Evolutionary conservation across 1,284 basidiomycete genomes (phyloP), one percentile per base, ranked within the genome.

Genomic region (Pulveroboletus sp.): DNA sequence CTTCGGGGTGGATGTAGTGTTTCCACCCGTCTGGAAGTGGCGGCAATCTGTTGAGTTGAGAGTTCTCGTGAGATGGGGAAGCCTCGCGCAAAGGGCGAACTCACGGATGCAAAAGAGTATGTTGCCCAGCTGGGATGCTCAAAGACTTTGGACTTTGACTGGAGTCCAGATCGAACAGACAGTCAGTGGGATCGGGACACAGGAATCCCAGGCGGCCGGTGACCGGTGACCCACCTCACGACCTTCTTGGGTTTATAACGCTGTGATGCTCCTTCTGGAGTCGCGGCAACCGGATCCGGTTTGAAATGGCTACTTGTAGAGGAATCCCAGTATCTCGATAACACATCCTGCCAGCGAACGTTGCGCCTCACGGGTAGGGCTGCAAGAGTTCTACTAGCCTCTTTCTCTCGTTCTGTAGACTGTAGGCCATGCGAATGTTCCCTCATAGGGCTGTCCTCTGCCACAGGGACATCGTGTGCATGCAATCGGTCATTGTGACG

Each of bases 1-100:
- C 64, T 52, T 68, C 64, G 3, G 63, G 65, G 43, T 68, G 63
- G 26, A 64, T 33, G 43, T 51, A n/a, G 10, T 59, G 41, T 15
- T 19, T 48, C 66, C 56, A 60, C 26, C 37, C 50, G 6, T 52
- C 26, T 17, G 52, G 48, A 39, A 52, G 54, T 19, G 3, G 6
- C 3, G 53, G 52, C 11, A 50, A 42, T 44, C 63, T 67, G 19
- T 48, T 17, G 12, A 13, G 3, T 29, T 29, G 10, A 13, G 3
- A 32, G 8, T 1, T 35, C 7, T 65, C 39, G 43, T 19, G 4
- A 4, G 21, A 10, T 9, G 6, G 1, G 42, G 8, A 6, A 3
- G 4, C 21, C 11, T 49, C 19, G 5, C 7, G 39, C 2, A 17
- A 26, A 19, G 29, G 2, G 13, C 12, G 11, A 17, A 9, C 63